Percentiles rank a stretch among this genome's conserved stretches.
Conservation (phyloP, 2,329 filamentous ascomycete species). For the Pseudogymnoascus sp. region DNA sequence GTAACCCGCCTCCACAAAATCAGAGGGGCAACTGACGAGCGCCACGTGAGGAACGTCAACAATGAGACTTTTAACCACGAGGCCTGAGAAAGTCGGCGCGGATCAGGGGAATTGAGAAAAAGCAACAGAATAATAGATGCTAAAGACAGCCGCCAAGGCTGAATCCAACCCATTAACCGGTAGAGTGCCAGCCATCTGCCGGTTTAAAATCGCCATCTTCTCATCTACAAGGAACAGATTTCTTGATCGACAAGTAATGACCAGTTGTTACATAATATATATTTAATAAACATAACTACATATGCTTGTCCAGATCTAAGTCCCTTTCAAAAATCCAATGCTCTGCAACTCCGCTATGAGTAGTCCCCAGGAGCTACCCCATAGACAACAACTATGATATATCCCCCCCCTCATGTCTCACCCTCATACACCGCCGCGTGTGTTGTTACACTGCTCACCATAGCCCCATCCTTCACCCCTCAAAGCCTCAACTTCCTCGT, state of each 20-base stretch:
- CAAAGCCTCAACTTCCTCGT: constrained; percentile 22
- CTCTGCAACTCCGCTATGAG: background rate
- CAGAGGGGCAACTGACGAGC: background rate
- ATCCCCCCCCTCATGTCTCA: background rate
- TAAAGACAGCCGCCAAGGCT: background rate
- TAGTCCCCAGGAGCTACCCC: background rate
- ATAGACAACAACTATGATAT: background rate
- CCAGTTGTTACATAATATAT: constrained; percentile 1
- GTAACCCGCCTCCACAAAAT: background rate
- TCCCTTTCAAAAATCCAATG: background rate
- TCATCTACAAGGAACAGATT: background rate
- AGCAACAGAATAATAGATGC: background rate
- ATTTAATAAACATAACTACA: background rate
- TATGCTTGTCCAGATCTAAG: background rate
- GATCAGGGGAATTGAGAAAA: background rate
- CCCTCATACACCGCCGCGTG: background rate
- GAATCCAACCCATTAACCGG: background rate
- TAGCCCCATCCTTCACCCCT: background rate
- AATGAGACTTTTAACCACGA: background rate
- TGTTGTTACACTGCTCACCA: background rate
- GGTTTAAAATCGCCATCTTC: background rate
- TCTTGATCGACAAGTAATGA: background rate
- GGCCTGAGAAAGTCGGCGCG: background rate
- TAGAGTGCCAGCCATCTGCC: background rate
- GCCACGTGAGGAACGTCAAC: background rate